Conservation (phyloP, 495 filamentous ascomycete genomes). For the Penicillium longicatenatum region DNA sequence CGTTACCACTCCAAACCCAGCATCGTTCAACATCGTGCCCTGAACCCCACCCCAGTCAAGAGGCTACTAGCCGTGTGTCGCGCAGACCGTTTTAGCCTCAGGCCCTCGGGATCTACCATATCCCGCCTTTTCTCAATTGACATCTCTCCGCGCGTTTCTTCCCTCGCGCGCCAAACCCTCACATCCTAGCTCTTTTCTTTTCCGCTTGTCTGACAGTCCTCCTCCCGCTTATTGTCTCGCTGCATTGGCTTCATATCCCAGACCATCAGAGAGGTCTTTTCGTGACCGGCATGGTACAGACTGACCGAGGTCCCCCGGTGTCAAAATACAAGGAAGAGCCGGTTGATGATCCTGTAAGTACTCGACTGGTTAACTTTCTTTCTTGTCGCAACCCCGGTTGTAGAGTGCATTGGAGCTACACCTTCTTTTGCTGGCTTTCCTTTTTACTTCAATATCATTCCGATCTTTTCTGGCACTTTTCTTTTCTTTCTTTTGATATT, state of each 20-base stretch:
- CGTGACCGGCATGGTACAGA: slow-evolving; percentile 52
- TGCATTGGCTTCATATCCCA: slow-evolving; percentile 20
- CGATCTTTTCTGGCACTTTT: slow-evolving; percentile 6
- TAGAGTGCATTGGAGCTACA: slow-evolving; percentile 13
- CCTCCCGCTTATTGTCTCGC: slow-evolving; percentile 1
- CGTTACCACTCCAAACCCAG: slow-evolving; percentile 27
- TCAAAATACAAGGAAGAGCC: slow-evolving; percentile 49
- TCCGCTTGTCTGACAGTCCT: slow-evolving; percentile 3
- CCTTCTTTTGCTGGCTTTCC: slow-evolving; percentile 15
- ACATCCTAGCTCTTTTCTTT: slow-evolving; percentile 19
- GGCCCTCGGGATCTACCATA: slow-evolving; percentile 20
- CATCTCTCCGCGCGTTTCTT: slow-evolving; percentile 22
- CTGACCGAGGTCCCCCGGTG: slow-evolving; percentile 44
- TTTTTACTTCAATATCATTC: slow-evolving; percentile 29
- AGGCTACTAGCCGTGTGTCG: slow-evolving; percentile 23
- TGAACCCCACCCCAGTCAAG: slow-evolving; percentile 34
- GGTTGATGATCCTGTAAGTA: slow-evolving; percentile 46
- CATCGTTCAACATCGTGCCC: slow-evolving; percentile 30
- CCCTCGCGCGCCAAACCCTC: slow-evolving; percentile 18
- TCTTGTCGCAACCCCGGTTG: slow-evolving; percentile 3
- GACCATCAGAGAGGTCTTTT: slow-evolving; percentile 33
- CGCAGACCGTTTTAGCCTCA: slow-evolving; percentile 25
- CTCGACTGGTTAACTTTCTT: slow-evolving; percentile 12
- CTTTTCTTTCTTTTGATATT: not conserved
- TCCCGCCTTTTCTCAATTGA: slow-evolving; percentile 10